These are phyloP conservation scores for Giardia muris DNA, from an alignment of 208 protist genomes.

Conservation along the genomic window DNA sequence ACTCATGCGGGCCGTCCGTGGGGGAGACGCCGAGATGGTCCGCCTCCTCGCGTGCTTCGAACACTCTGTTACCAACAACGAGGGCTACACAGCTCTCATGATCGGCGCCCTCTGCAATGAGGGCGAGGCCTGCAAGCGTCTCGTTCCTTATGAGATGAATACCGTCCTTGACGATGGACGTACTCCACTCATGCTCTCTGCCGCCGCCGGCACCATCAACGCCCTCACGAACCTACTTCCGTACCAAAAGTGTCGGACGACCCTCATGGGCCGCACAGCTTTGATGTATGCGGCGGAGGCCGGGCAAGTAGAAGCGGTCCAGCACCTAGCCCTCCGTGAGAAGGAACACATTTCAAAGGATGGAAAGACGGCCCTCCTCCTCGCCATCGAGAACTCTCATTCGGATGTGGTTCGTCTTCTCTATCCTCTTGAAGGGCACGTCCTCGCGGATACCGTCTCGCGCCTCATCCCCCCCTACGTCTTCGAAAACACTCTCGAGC, in stretches of 20 bases:
- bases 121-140: not conserved
- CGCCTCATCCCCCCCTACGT: not conserved
- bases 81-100: not conserved
- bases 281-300: not conserved
- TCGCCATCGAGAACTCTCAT: not conserved
- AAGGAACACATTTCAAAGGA: slow-evolving; percentile 1
- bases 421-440: not conserved
- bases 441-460: not conserved
- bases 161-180: not conserved
- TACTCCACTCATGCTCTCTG: not conserved
- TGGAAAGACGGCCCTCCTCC: not conserved
- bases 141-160: slow-evolving; percentile 4
- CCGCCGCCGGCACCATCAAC: not conserved
- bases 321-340: not conserved
- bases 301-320: not conserved
- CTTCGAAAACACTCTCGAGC: not conserved
- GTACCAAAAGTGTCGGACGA: not conserved
- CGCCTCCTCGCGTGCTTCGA: not conserved
- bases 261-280: not conserved
- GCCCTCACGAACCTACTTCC: not conserved
- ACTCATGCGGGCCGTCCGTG: not conserved
- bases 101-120: not conserved
- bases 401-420: not conserved
- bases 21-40: not conserved
- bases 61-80: not conserved